phyloP scores from a whole-genome alignment of 2,329 filamentous ascomycete species.

The Fusarium miscanthi region DNA sequence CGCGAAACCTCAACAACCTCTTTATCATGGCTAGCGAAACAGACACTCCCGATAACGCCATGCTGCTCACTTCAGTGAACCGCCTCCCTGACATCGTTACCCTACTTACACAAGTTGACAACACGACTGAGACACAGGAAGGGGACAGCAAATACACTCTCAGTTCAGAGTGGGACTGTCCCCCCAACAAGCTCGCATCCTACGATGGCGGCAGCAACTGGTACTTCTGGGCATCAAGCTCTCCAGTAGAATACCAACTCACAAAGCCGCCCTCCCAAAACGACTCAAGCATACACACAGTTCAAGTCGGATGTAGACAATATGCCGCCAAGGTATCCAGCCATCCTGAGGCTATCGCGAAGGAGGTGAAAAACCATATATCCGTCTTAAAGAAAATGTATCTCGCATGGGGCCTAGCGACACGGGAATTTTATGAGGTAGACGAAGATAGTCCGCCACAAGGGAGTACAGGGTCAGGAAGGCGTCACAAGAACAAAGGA shows the following conservation, averaged over 20 bases:
- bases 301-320: neutral
- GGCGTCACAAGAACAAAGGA: neutral
- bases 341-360: neutral
- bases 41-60: neutral
- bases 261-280: neutral
- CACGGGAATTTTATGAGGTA: neutral
- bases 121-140: neutral
- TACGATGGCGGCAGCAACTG: neutral
- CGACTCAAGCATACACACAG: neutral
- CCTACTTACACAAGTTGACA: neutral
- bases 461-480: neutral
- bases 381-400: neutral
- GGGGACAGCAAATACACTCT: neutral
- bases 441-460: neutral
- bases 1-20: too few species aligned
- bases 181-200: neutral
- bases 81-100: neutral
- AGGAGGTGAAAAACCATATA: constrained; percentile 2
- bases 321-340: constrained; percentile 11
- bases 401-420: neutral
- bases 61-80: neutral
- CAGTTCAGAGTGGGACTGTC: neutral
- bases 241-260: neutral
- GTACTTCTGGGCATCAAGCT: neutral
- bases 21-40: neutral